Evolutionary conservation across 331 rosid species (phyloP).

Genomic region (Saraca asoca): DNA sequence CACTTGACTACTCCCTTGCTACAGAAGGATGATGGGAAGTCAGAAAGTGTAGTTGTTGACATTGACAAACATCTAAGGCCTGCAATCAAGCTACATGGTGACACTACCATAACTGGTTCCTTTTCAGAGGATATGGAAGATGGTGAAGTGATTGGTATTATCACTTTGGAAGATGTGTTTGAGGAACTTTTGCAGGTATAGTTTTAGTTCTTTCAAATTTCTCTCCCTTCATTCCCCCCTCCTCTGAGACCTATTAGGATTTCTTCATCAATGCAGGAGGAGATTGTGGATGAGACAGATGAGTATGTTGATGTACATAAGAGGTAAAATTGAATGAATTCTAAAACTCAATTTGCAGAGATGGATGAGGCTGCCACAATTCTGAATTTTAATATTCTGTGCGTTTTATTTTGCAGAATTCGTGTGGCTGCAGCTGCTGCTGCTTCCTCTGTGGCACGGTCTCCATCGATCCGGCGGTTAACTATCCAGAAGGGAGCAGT

Average conservation of each 20-base stretch:
- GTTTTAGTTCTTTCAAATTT: conserved; percentile 21
- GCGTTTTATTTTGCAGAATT: conserved; percentile 58
- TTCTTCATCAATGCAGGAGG: conserved; percentile 65
- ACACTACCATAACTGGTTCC: conserved; percentile 40
- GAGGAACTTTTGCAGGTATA: conserved; percentile 97
- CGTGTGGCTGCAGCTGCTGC: conserved; percentile 93
- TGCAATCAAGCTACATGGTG: conserved; percentile 38
- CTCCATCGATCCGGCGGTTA: conserved; percentile 67
- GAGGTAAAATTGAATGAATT: conserved; percentile 45
- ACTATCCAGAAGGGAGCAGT: conserved; percentile 55
- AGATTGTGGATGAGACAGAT: conserved; percentile 87
- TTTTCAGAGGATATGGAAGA: conserved; percentile 72
- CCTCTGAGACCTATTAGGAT: conserved; percentile 20
- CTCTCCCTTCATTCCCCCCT: neutral
- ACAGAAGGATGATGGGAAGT: conserved; percentile 45
- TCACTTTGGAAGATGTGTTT: conserved; percentile 95
- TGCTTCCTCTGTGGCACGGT: conserved; percentile 77
- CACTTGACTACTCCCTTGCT: conserved; percentile 76
- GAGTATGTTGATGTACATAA: conserved; percentile 86
- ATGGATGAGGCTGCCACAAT: conserved; percentile 25
- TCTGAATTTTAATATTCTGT: conserved; percentile 16
- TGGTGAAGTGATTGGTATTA: conserved; percentile 93
- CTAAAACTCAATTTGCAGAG: conserved; percentile 10
- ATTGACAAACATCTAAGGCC: conserved; percentile 60
- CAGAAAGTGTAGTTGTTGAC: conserved; percentile 61